Base-by-base conservation (phyloP, 164 flowering plant genomes). In the Berberis vulgaris region DNA sequence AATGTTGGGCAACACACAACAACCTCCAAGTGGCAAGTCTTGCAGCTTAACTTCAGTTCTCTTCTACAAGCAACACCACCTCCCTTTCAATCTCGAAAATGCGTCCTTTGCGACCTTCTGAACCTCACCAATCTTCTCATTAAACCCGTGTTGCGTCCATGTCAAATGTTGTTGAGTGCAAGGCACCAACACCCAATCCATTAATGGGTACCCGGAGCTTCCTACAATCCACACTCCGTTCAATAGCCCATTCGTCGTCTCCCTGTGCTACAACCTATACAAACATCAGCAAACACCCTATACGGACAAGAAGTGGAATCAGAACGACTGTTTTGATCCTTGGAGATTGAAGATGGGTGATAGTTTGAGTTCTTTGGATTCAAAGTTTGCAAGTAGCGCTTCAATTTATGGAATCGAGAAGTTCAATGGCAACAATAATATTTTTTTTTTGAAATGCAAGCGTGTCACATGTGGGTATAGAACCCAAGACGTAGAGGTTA, bases 11-110 rank as follows among this genome's bases (percentile, higher is more conserved):
- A 89, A 62, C 3, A 87, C 91, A 53, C 96, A 89, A 62, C 94
- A 87, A 1, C 94, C 91, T 8, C 94, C 94, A 6, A 89, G 84
- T 0, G 97, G 97, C 67, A 86, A 69, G 60, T 90, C 97, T 71
- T 83, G 86, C 6, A 90, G 82, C 66, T 87, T 90, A 66, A 86
- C 88, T 71, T 90, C 92, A 0, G 95, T 85, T 61, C 97, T 63
- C 83, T 83, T 90, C 83, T 85, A 92, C 76, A 90, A 65, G 65
- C 97, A 90, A 41, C 74, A 42, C 97, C 95, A 90, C 65, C 97
- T 66, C 54, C 83, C 83, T 71, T 90, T 90, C 73, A 90, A 49
- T 59, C 89, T 67, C 10, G 72, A 65, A 41, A 90, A 86, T 1
- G 94, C 84, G 6, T 77, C 86, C 66, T 70, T 83, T 0, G 88